phyloP scores from a whole-genome alignment of 2,329 filamentous ascomycete species.

The Alternaria alternata region DNA sequence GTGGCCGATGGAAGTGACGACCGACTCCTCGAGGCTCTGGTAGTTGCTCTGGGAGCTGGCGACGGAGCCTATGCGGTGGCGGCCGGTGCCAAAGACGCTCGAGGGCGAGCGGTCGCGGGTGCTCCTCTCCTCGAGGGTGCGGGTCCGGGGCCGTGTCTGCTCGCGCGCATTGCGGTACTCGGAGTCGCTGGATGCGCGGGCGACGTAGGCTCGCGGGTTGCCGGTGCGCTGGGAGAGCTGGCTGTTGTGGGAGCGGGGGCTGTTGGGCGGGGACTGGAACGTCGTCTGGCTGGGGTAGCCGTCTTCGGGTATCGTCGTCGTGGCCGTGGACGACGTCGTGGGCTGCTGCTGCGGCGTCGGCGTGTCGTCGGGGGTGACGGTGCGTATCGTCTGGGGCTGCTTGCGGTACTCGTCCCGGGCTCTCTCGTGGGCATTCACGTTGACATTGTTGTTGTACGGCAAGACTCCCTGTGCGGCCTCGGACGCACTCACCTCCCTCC shows the following conservation, averaged over 20 bases:
- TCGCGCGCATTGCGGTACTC: slow-evolving; percentile 51
- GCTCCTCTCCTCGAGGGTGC: slow-evolving; percentile 58
- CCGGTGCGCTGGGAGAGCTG: slow-evolving; percentile 26
- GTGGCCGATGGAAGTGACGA: slow-evolving; percentile 53
- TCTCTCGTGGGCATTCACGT: slow-evolving; percentile 13
- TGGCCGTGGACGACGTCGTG: background rate
- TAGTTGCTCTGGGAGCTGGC: slow-evolving; percentile 66
- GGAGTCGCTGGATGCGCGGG: slow-evolving; percentile 44
- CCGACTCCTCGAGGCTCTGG: slow-evolving; percentile 52
- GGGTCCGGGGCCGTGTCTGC: slow-evolving; percentile 62
- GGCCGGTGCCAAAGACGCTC: slow-evolving; percentile 53
- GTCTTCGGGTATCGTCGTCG: slow-evolving; percentile 29
- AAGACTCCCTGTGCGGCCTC: slow-evolving; percentile 18
- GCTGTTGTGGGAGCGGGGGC: slow-evolving; percentile 39
- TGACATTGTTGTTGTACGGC: background rate
- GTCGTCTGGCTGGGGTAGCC: slow-evolving; percentile 20
- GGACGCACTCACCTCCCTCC: slow-evolving; percentile 35
- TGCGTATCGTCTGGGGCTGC: slow-evolving; percentile 59
- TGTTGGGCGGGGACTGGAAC: slow-evolving; percentile 40
- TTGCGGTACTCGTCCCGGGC: slow-evolving; percentile 31
- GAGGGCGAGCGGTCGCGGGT: slow-evolving; percentile 53
- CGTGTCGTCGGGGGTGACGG: slow-evolving; percentile 69
- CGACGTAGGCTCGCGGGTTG: slow-evolving; percentile 38
- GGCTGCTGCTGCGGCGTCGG: background rate
- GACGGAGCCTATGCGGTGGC: slow-evolving; percentile 74